These are phyloP conservation scores for Adenanthera pavonina DNA, from an alignment of 306 rosid genomes.

Conservation along the genomic window DNA sequence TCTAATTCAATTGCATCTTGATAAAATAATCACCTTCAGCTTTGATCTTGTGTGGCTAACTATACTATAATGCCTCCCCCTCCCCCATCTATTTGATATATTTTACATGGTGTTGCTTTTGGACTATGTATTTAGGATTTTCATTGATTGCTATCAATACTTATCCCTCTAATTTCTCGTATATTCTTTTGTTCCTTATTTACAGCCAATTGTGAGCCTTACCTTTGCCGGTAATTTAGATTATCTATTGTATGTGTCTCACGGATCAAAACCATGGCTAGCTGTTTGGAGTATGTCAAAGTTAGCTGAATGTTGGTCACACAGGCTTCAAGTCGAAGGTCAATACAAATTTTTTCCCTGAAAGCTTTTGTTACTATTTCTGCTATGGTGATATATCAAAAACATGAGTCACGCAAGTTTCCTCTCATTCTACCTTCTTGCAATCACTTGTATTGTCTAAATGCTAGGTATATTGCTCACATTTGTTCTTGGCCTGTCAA, in stretches of 20 bases:
- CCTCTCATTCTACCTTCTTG: slow-evolving; percentile 9
- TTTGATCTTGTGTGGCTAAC: slow-evolving; percentile 16
- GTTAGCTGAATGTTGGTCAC: slow-evolving; percentile 78
- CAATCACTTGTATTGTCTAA: slow-evolving; percentile 10
- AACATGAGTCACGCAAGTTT: slow-evolving; percentile 21
- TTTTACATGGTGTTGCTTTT: slow-evolving; percentile 9
- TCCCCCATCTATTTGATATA: background rate
- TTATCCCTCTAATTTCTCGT: slow-evolving; percentile 6
- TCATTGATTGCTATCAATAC: slow-evolving; percentile 11
- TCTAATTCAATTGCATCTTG: background rate
- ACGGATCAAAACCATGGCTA: slow-evolving; percentile 75
- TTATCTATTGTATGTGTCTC: slow-evolving; percentile 68
- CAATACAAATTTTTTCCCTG: slow-evolving; percentile 11
- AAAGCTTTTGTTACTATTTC: slow-evolving; percentile 10
- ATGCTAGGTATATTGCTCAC: slow-evolving; percentile 1
- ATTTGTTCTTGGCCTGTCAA: slow-evolving; percentile 8
- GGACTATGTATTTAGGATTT: slow-evolving; percentile 18
- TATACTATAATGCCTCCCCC: background rate
- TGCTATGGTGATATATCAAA: background rate
- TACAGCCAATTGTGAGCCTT: slow-evolving; percentile 73
- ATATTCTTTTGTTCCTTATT: background rate
- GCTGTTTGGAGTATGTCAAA: slow-evolving; percentile 76
- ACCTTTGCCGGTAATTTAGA: slow-evolving; percentile 85
- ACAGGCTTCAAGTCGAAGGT: slow-evolving; percentile 92
- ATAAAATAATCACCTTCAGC: slow-evolving; percentile 5